A percentile compares a stretch with the other conserved stretches of the same genome.
Evolutionary conservation across 805 yeast species (phyloP).

Genomic region (Wickerhamiella australiensis): DNA sequence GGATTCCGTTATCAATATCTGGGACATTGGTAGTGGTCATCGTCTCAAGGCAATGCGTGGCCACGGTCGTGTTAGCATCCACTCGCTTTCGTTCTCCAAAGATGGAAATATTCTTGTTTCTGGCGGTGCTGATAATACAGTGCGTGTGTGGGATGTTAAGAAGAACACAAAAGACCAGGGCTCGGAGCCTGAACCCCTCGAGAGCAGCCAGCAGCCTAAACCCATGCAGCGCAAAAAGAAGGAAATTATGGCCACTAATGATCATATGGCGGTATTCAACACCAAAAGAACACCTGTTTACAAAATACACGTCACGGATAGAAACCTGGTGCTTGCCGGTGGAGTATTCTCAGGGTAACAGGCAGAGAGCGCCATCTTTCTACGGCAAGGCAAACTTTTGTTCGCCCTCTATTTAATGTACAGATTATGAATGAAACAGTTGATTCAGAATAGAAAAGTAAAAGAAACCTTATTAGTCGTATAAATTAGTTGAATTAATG

Average conservation of each 20-base stretch:
- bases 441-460: background rate
- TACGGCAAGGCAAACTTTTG: background rate
- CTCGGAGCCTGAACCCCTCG: conserved; percentile 68
- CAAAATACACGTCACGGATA: conserved; percentile 80
- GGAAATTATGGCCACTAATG: conserved; percentile 71
- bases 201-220: conserved; percentile 13
- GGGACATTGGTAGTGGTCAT: conserved; percentile 92
- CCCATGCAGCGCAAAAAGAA: conserved; percentile 32
- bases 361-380: background rate
- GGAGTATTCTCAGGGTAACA: conserved; percentile 56
- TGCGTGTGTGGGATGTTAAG: conserved; percentile 92
- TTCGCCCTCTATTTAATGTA: background rate
- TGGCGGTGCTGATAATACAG: conserved; percentile 85
- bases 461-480: background rate
- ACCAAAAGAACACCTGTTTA: conserved; percentile 91
- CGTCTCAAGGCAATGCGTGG: conserved; percentile 86
- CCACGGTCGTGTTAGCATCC: conserved; percentile 77
- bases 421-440: background rate
- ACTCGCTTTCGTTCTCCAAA: conserved; percentile 69
- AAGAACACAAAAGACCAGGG: conserved; percentile 68
- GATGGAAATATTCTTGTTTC: conserved; percentile 86
- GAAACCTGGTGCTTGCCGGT: conserved; percentile 84
- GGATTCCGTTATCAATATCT: conserved; percentile 73
- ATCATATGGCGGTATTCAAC: conserved; percentile 85
- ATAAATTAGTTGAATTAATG: background rate